Percentiles rank a stretch among this genome's conserved stretches.
phyloP scores from a whole-genome alignment of 176 grass and related monocot genomes.

The Ensete glaucum region DNA sequence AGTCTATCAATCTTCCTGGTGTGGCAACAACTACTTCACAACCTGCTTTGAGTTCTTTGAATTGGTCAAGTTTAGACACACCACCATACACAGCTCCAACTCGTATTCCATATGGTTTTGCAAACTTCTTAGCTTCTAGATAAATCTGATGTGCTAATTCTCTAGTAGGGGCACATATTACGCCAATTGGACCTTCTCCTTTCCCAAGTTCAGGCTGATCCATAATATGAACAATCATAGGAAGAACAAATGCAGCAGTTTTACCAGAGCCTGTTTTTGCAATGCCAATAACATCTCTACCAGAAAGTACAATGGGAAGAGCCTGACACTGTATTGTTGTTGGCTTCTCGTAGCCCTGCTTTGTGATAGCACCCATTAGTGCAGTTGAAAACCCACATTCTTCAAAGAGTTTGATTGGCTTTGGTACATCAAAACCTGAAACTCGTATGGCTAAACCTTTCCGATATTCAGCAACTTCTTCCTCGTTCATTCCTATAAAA shows the following conservation, averaged over 20 bases:
- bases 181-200: conserved; percentile 94
- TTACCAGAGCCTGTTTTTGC: conserved; percentile 99
- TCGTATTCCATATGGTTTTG: conserved; percentile 86
- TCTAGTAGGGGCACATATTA: conserved; percentile 94
- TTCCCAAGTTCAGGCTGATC: conserved; percentile 96
- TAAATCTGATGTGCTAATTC: conserved; percentile 99
- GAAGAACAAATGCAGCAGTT: conserved; percentile 95
- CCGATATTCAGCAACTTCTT: conserved; percentile 71
- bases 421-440: conserved; percentile 87
- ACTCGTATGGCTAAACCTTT: conserved; percentile 82
- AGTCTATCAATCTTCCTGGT: conserved; percentile 95
- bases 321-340: conserved; percentile 95
- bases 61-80: conserved; percentile 88
- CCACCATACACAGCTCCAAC: conserved; percentile 95
- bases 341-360: conserved; percentile 91
- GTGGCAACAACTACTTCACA: conserved; percentile 91
- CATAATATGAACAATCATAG: conserved; percentile 99
- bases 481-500: conserved; percentile 64
- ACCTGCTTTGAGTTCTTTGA: conserved; percentile 95
- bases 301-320: conserved; percentile 81
- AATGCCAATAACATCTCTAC: conserved; percentile 97
- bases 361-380: conserved; percentile 84
- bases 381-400: conserved; percentile 74
- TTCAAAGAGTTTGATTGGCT: conserved; percentile 71
- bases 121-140: conserved; percentile 94